Conservation (phyloP, 768 basidiomycete species). For the Leccinum fibrillosum region DNA sequence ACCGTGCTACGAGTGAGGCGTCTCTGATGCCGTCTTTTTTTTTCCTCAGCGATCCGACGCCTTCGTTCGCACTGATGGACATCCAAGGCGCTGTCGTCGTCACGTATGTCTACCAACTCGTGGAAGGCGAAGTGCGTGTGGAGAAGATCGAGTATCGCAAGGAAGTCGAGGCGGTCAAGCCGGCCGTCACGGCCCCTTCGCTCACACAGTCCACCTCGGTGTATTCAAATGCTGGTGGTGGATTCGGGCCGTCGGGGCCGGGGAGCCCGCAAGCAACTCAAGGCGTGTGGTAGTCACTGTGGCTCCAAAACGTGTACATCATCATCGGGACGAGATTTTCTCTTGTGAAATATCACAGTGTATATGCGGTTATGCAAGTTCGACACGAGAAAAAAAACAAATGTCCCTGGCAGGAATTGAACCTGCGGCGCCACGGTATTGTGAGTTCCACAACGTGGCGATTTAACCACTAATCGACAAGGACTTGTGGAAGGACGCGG, state of each 20-base stretch:
- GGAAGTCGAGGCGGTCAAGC: conserved; percentile 43
- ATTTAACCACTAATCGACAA: conserved; percentile 44
- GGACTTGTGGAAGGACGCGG: conserved; percentile 30
- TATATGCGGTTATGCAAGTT: not conserved
- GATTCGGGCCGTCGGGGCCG: conserved; percentile 19
- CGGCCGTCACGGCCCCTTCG: conserved; percentile 16
- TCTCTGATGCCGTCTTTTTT: not conserved
- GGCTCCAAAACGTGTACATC: not conserved
- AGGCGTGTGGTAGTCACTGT: conserved; percentile 24
- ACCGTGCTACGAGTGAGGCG: not conserved
- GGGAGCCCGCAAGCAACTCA: conserved; percentile 27
- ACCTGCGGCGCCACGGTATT: conserved; percentile 35
- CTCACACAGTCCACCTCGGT: conserved; percentile 30
- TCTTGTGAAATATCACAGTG: not conserved
- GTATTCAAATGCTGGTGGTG: conserved; percentile 28
- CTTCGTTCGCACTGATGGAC: conserved; percentile 97
- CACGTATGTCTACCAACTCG: conserved; percentile 94
- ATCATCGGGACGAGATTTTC: not conserved
- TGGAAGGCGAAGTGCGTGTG: conserved; percentile 90
- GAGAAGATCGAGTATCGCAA: conserved; percentile 87
- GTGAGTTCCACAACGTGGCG: conserved; percentile 38
- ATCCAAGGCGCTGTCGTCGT: conserved; percentile 96
- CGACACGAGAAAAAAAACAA: conserved; percentile 8
- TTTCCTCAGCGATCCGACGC: conserved; percentile 68
- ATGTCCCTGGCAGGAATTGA: conserved; percentile 37